A percentile compares a stretch with the other conserved stretches of the same genome.
These are phyloP conservation scores for Backusella circina DNA, from an alignment of 192 early-diverging fungal species.

Conservation along the genomic window DNA sequence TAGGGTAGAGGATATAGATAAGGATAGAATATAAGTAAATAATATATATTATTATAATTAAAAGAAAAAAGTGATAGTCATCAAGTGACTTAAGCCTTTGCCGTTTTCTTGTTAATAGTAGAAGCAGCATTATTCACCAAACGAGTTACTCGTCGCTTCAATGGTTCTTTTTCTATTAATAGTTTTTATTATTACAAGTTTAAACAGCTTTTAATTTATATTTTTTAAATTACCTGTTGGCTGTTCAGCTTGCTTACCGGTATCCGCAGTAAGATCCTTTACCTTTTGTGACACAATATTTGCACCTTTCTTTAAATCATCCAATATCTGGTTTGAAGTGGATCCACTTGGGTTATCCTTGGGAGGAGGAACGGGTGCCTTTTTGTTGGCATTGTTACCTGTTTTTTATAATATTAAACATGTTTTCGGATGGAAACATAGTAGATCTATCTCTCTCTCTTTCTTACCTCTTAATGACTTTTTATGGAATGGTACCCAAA, in stretches of 20 bases:
- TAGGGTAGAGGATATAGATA: neutral
- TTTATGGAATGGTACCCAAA: neutral
- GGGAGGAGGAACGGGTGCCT: neutral
- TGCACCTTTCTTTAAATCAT: constrained; percentile 1
- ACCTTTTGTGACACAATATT: neutral
- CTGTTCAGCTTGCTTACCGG: neutral
- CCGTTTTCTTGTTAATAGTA: constrained; percentile 1
- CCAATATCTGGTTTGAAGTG: neutral
- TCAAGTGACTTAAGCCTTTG: neutral
- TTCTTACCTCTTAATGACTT: neutral
- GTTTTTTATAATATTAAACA: too few relatives aligned
- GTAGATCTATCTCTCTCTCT: too few relatives aligned
- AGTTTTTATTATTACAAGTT: neutral
- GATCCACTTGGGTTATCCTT: neutral
- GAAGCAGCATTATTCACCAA: constrained; percentile 5
- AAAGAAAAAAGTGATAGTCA: neutral
- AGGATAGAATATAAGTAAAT: too few relatives aligned
- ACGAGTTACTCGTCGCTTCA: neutral
- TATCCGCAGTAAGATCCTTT: neutral
- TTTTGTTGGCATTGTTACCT: neutral
- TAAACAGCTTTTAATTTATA: neutral
- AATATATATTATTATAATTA: neutral
- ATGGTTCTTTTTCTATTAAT: neutral
- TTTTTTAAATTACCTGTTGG: neutral
- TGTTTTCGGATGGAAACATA: neutral